Evolutionary conservation across 2,329 filamentous ascomycete species (phyloP).

Genomic region (Dothideomycetes sp.): DNA sequence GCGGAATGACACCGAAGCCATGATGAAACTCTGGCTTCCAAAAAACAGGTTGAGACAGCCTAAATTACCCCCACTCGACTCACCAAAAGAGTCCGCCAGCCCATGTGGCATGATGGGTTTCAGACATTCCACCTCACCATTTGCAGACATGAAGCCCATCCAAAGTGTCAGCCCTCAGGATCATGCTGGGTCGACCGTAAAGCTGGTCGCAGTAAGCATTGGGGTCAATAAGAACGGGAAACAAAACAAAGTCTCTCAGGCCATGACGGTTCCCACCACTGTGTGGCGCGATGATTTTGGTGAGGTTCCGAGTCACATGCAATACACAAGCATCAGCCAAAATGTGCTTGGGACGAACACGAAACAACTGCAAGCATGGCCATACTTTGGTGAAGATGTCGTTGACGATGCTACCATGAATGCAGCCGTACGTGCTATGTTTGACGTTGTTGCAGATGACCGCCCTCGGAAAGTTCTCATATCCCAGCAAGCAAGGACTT

Average conservation of each 20-base stretch:
- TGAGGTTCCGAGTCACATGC: conserved; percentile 31
- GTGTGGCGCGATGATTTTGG: too few species aligned
- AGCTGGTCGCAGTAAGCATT: too few species aligned
- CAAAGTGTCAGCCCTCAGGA: too few species aligned
- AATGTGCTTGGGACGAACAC: conserved; percentile 36
- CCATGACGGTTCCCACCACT: too few species aligned
- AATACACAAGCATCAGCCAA: conserved; percentile 33
- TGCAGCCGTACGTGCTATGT: conserved; percentile 23
- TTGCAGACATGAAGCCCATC: not conserved
- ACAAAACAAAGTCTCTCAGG: too few species aligned
- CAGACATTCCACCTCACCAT: not conserved
- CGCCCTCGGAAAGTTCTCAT: conserved; percentile 26
- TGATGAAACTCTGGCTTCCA: too few species aligned
- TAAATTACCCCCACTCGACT: too few species aligned
- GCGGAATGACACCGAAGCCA: too few species aligned
- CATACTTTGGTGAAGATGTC: conserved; percentile 30
- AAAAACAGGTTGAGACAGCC: too few species aligned
- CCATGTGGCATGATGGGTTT: not conserved
- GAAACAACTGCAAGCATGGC: conserved; percentile 32
- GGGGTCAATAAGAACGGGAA: too few species aligned
- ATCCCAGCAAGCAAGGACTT: conserved; percentile 29
- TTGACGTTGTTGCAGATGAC: conserved; percentile 22
- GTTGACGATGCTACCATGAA: conserved; percentile 17
- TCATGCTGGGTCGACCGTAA: too few species aligned
- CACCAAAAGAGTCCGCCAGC: too few species aligned